Conservation (phyloP, 2,329 filamentous ascomycete genomes). For the Fusarium devonianum region DNA sequence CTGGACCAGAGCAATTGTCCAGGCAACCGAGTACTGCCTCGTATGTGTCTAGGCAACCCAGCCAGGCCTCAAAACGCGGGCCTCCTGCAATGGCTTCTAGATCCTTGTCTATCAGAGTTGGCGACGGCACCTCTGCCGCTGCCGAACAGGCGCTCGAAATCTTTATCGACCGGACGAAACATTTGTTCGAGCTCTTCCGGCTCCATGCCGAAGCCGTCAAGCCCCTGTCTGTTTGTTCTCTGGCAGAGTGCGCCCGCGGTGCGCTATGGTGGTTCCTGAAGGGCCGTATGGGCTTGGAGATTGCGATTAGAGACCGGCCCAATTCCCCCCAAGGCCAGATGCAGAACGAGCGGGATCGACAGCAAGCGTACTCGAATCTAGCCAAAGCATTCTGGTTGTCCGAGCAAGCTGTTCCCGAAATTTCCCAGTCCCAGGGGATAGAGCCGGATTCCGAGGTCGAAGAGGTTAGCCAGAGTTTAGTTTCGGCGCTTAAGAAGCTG, state of each 20-base stretch:
- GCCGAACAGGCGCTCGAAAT: slow-evolving; percentile 71
- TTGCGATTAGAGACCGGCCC: slow-evolving; percentile 70
- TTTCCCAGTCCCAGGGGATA: slow-evolving; percentile 53
- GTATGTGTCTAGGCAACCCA: slow-evolving; percentile 34
- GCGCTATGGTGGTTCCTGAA: slow-evolving; percentile 90
- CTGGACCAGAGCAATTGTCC: slow-evolving; percentile 33
- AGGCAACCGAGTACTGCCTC: slow-evolving; percentile 32
- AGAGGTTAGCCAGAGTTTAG: slow-evolving; percentile 62
- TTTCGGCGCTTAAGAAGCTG: slow-evolving; percentile 74
- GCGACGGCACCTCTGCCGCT: slow-evolving; percentile 54
- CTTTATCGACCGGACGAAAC: slow-evolving; percentile 74
- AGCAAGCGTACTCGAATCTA: slow-evolving; percentile 85
- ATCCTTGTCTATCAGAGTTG: slow-evolving; percentile 50
- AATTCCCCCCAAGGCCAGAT: slow-evolving; percentile 58
- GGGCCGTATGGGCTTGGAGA: slow-evolving; percentile 78
- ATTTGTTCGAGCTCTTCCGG: slow-evolving; percentile 78
- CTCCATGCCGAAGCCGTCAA: slow-evolving; percentile 78
- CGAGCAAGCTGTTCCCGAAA: slow-evolving; percentile 60
- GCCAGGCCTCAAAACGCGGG: slow-evolving; percentile 39
- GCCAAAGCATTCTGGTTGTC: slow-evolving; percentile 88
- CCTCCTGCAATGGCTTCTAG: slow-evolving; percentile 41
- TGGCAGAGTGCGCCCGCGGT: slow-evolving; percentile 73
- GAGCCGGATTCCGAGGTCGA: slow-evolving; percentile 56
- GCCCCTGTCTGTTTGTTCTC: slow-evolving; percentile 67
- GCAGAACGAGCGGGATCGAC: slow-evolving; percentile 62